A percentile compares a stretch with the other conserved stretches of the same genome.
Conservation (phyloP, 1,284 basidiomycete genomes). For the Ceratobasidium sp. region DNA sequence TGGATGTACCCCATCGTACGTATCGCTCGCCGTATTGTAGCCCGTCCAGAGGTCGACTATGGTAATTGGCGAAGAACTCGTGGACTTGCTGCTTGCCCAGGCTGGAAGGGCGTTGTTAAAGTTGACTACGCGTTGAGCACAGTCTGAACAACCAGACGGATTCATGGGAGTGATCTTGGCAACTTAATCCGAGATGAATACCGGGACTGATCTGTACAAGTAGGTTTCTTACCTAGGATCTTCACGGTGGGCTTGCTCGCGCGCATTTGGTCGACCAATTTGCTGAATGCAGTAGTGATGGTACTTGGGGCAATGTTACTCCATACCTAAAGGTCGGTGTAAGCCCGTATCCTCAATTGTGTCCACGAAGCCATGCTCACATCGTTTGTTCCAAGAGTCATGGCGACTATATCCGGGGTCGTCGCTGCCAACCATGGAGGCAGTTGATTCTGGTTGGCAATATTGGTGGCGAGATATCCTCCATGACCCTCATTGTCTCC, state of each 20-base stretch:
- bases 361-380: not conserved
- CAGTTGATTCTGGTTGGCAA: constrained; percentile 42
- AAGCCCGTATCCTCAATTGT: not conserved
- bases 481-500: constrained; percentile 44
- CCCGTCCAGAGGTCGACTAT: constrained; percentile 33
- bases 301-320: constrained; percentile 27
- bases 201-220: not conserved
- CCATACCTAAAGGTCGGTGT: constrained; percentile 25
- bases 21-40: constrained; percentile 35
- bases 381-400: constrained; percentile 41
- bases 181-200: constrained; percentile 6
- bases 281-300: constrained; percentile 27
- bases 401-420: constrained; percentile 32
- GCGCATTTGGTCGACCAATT: constrained; percentile 43
- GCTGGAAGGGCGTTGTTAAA: constrained; percentile 29
- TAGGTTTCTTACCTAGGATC: constrained; percentile 22
- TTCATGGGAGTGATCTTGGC: constrained; percentile 44
- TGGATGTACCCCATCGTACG: constrained; percentile 36
- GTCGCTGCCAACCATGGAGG: constrained; percentile 32
- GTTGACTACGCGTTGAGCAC: constrained; percentile 23
- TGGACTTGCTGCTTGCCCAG: constrained; percentile 32
- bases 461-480: constrained; percentile 33
- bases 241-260: constrained; percentile 45
- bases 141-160: constrained; percentile 40
- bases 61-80: constrained; percentile 28